phyloP scores from a whole-genome alignment of 352 stramenopile genomes.

The Phytophthora vignae region DNA sequence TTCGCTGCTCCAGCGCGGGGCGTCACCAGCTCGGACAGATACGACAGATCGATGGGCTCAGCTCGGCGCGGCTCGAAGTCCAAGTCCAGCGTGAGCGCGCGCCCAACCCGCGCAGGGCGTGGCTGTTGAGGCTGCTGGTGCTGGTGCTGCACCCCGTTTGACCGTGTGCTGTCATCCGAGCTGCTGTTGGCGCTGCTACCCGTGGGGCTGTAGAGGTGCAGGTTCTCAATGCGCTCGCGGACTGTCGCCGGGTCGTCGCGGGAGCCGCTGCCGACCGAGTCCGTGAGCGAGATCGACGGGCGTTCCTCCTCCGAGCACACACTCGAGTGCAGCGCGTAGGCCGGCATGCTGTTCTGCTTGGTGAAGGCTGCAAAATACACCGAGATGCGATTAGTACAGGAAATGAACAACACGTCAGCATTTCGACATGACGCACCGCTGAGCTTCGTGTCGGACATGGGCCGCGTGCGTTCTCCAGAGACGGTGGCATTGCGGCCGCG shows the following conservation, averaged over 20 bases:
- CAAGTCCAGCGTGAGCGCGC: conserved; percentile 30
- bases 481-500: conserved; percentile 24
- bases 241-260: conserved; percentile 27
- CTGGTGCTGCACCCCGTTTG: conserved; percentile 2
- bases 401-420: background rate
- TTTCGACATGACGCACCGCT: conserved; percentile 10
- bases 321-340: conserved; percentile 28
- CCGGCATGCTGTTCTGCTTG: conserved; percentile 35
- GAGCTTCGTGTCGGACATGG: conserved; percentile 25
- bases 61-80: conserved; percentile 28
- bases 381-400: background rate
- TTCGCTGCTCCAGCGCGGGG: conserved; percentile 29
- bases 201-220: conserved; percentile 28
- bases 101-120: conserved; percentile 19
- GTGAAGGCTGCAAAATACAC: conserved; percentile 16
- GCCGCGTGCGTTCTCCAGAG: conserved; percentile 13
- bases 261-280: conserved; percentile 41
- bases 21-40: conserved; percentile 54
- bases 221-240: conserved; percentile 26
- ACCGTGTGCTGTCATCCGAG: conserved; percentile 20
- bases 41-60: conserved; percentile 57
- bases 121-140: conserved; percentile 24
- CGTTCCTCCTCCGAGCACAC: conserved; percentile 32
- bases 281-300: conserved; percentile 45
- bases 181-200: conserved; percentile 29